phyloP scores from a whole-genome alignment of 2,329 filamentous ascomycete genomes.

The Talaromyces islandicus region DNA sequence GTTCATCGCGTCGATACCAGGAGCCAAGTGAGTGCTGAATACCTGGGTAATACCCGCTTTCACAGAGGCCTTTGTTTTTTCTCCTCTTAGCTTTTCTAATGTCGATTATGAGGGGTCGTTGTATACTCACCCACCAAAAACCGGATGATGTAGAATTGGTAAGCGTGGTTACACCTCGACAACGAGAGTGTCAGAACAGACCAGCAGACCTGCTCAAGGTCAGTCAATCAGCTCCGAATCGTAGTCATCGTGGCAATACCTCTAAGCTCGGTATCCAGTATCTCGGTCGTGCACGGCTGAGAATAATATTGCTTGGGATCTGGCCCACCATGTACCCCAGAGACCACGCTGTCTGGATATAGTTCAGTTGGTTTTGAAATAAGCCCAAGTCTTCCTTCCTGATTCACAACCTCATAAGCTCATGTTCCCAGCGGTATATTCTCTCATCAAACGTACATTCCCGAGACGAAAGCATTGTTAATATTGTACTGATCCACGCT shows the following conservation, averaged over 20 bases:
- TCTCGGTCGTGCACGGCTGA: constrained; percentile 44
- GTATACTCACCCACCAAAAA: constrained; percentile 41
- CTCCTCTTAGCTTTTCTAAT: background rate
- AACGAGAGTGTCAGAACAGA: constrained; percentile 43
- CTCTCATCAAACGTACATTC: constrained; percentile 29
- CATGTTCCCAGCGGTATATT: background rate
- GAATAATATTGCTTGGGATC: constrained; percentile 47
- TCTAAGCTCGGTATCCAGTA: constrained; percentile 47
- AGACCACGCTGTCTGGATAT: constrained; percentile 53
- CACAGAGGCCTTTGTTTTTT: constrained; percentile 9
- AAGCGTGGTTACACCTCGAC: constrained; percentile 35
- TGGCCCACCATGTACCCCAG: constrained; percentile 55
- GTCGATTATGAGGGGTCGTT: background rate
- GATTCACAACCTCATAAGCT: background rate
- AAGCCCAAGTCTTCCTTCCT: constrained; percentile 50
- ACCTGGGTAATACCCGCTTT: constrained; percentile 46
- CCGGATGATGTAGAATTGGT: constrained; percentile 43
- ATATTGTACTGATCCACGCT: constrained; percentile 43
- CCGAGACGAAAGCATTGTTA: constrained; percentile 44
- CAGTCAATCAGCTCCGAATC: background rate
- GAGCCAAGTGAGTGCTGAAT: constrained; percentile 49
- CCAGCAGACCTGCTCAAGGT: constrained; percentile 36
- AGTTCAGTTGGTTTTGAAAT: constrained; percentile 51
- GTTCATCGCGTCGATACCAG: constrained; percentile 47
- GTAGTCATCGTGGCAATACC: constrained; percentile 17